Base-by-base conservation (phyloP, 768 basidiomycete genomes). In the Aureoboletus auriporus region DNA sequence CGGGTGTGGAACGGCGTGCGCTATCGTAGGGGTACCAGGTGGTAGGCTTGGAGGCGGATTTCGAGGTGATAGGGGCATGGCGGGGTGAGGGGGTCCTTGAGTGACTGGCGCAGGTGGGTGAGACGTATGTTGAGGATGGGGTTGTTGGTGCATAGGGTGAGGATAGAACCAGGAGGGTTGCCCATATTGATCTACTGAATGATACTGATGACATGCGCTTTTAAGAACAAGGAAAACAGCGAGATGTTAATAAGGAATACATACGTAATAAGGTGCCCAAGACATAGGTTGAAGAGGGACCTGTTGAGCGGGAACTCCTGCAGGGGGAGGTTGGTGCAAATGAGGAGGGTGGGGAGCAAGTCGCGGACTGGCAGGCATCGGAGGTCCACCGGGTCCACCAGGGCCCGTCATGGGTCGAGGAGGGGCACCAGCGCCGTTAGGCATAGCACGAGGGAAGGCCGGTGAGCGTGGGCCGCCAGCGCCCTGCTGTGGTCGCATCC, bases 61-160 rank as follows among this genome's bases (percentile, higher is more conserved):
- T 54, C 84, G 79, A 33, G 87, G 86, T 13, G 87, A 88, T 73
- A 89, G 79, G 5, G 84, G 74, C 67, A 83, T 78, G 44, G 69
- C 68, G 29, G 70, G 53, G 55, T 80, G 75, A 41, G 73, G 74
- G 26, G 73, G 74, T 28, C 69, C 60, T 42, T 70, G 72, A 48
- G 70, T 60, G n/a, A 65, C 58, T 17, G 63, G 60, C 1, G 70
- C 64, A 28, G 64, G 60, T 23, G 62, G 67, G 23, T 69, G 53
- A 59, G 75, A 71, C 6, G 76, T 75, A 29, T 75, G 74, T 14
- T 72, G 71, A 55, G 75, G 78, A 16, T 77, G 82, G 10, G 64
- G 63, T n/a, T 62, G 68, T 47, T 63, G 70, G 9, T 69, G 71
- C 53, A 67, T 67, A 17, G 52, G 59, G 36, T 54, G 59, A 40